phyloP scores from a whole-genome alignment of 208 protist species.

The Leishmania arabica region DNA sequence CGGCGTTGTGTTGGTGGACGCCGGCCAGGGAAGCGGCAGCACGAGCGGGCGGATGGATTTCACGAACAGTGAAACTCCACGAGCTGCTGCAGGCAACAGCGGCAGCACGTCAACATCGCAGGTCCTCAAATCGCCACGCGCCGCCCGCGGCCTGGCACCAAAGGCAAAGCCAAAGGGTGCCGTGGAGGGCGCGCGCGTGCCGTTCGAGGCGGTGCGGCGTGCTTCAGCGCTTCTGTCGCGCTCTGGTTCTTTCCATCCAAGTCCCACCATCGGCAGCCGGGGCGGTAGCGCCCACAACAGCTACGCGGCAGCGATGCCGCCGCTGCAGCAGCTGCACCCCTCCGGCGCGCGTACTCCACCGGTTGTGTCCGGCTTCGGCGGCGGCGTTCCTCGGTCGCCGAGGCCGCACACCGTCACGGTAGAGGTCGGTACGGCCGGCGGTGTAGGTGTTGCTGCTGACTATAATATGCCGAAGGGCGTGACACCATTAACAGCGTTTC shows the following conservation, averaged over 20 bases:
- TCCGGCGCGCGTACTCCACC: constrained; percentile 5
- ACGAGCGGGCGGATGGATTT: neutral
- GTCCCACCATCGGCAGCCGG: neutral
- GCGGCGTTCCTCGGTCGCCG: constrained; percentile 10
- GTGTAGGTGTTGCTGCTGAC: neutral
- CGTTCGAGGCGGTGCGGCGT: constrained; percentile 75
- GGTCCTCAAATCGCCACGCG: constrained; percentile 23
- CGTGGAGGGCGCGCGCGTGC: constrained; percentile 41
- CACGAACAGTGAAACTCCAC: neutral
- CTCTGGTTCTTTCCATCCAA: constrained; percentile 4
- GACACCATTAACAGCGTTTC: neutral
- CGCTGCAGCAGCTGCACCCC: neutral
- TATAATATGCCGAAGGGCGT: neutral
- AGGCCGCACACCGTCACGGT: constrained; percentile 15
- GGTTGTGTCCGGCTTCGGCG: constrained; percentile 1
- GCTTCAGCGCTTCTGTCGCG: constrained; percentile 46
- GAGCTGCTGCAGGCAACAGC: constrained; percentile 14
- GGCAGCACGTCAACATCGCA: neutral
- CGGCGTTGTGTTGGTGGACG: neutral
- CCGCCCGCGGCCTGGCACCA: constrained; percentile 43
- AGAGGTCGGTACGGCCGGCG: too few relatives aligned
- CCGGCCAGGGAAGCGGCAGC: neutral
- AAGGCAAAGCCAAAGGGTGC: constrained; percentile 85
- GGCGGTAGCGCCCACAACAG: constrained; percentile 12
- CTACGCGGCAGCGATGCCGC: neutral